Evolutionary conservation across 495 filamentous ascomycete species (phyloP), one percentile per base, ranked within the genome.

Genomic region (Aspergillus saccharolyticus): DNA sequence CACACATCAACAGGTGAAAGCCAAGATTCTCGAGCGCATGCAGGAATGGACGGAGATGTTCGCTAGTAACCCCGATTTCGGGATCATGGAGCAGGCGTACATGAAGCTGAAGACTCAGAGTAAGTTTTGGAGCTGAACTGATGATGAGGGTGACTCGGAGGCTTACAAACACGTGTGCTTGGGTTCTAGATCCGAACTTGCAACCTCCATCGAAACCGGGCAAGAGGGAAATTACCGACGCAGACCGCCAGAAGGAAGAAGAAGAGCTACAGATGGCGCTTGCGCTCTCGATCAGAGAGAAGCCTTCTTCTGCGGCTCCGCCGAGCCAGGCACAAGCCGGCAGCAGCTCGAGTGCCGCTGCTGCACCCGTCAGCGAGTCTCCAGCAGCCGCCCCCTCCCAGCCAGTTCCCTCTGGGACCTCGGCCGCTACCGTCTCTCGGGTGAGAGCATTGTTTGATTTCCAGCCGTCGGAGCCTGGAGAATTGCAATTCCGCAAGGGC

Each of bases 251-350:
- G 72, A 97, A 96, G 71, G 94, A 98, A 65, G 94, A 98, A 59
- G 95, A 97, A 51, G 94, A 98, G 72, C 74, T 98, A 18, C 95
- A 97, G 69, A 96, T 96, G 88, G 94, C 94, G 10, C 78, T 98
- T 16, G 91, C 86, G 49, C 80, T 97, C 52, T 96, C 90, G 19
- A 84, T 98, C 57, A 90, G 94, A 70, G 95, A 98, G 50, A 91
- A 84, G 57, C 59, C 74, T 24, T 64, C 74, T 42, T 64, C 74
- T 42, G 56, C 65, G 9, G 59, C 60, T 16, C 55, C 72, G n/a
- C 54, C 61, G 20, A 44, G 60, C 20, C 65, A 72, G 53, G 58
- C 66, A 4, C 66, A 63, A 33, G 54, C 70, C 4, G 65, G 66
- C 54, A 48, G 46, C 47, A 48, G 46, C 47, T 58, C 70, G 52